These are phyloP conservation scores for Dichotomocladium elegans DNA, from an alignment of 371 early-diverging fungal species.

Conservation along the genomic window DNA sequence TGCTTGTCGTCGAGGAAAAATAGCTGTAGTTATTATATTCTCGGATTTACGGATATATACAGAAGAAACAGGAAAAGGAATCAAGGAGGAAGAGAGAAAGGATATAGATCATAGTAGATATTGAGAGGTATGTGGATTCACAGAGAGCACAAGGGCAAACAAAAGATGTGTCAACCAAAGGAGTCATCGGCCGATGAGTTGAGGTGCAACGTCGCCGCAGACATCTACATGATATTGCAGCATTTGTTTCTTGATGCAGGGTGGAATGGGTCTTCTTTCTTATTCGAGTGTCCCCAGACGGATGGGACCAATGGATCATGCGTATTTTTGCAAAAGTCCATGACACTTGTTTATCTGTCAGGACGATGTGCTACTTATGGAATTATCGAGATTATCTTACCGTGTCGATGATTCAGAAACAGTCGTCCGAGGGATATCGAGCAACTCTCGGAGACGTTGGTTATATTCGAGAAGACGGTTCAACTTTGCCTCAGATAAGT, in stretches of 20 bases:
- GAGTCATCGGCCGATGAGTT: no score
- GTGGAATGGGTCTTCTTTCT: conserved; percentile 78
- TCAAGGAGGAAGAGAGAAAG: no score
- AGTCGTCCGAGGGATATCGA: conserved; percentile 75
- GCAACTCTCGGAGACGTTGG: conserved; percentile 72
- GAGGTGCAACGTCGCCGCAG: no score
- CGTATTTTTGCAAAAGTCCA: conserved; percentile 50
- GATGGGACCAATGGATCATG: conserved; percentile 72
- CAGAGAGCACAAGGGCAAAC: no score
- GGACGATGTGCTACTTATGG: no score
- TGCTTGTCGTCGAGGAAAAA: no score
- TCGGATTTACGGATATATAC: no score
- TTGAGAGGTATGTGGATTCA: no score
- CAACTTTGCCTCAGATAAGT: conserved; percentile 70
- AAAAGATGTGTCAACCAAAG: no score
- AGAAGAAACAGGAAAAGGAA: no score
- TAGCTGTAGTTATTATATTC: no score
- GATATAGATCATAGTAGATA: no score
- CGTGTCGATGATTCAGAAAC: conserved; percentile 68
- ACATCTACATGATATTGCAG: conserved; percentile 39
- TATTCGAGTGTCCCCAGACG: conserved; percentile 71
- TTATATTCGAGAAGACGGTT: conserved; percentile 75
- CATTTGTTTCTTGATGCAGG: conserved; percentile 45
- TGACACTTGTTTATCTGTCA: conserved; percentile 24
- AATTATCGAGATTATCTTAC: neutral